These are phyloP conservation scores for Moniliophthora roreri DNA, from an alignment of 1,284 basidiomycete species.

Conservation along the genomic window DNA sequence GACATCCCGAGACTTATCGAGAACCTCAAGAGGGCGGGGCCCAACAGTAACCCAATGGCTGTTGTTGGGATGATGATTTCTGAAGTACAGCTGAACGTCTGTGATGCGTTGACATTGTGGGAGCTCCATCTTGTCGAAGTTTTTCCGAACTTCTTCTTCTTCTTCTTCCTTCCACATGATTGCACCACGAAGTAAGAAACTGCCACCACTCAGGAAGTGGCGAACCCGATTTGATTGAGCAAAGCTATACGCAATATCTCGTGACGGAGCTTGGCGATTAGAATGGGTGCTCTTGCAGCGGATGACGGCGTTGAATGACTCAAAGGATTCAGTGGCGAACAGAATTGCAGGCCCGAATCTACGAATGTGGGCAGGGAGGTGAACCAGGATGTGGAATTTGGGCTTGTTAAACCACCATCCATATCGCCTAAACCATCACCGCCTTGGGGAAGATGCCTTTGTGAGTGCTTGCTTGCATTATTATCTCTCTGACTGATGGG, in stretches of 20 bases:
- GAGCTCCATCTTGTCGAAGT: neutral
- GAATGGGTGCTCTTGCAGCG: slow-evolving; percentile 37
- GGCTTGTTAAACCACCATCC: slow-evolving; percentile 38
- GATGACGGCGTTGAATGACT: slow-evolving; percentile 47
- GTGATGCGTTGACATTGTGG: slow-evolving; percentile 1
- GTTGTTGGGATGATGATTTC: neutral
- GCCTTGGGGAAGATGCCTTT: no score
- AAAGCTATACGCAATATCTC: slow-evolving; percentile 38
- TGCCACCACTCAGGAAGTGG: slow-evolving; percentile 35
- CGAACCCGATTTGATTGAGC: slow-evolving; percentile 32
- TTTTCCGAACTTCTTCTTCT: neutral
- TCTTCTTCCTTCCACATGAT: neutral
- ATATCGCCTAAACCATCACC: no score
- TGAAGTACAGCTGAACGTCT: slow-evolving; percentile 2
- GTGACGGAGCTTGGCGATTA: slow-evolving; percentile 42
- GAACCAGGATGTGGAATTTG: slow-evolving; percentile 36
- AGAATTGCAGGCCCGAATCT: slow-evolving; percentile 38
- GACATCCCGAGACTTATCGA: neutral
- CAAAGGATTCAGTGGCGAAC: slow-evolving; percentile 43
- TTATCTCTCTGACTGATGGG: no score
- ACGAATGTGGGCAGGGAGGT: slow-evolving; percentile 31
- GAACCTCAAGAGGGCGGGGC: neutral
- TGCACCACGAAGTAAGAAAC: neutral
- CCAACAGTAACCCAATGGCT: neutral
- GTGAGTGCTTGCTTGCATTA: no score